Evolutionary conservation across 805 yeast genomes (phyloP), one percentile per base, ranked within the genome.

Genomic region (Teunomyces pallodes): DNA sequence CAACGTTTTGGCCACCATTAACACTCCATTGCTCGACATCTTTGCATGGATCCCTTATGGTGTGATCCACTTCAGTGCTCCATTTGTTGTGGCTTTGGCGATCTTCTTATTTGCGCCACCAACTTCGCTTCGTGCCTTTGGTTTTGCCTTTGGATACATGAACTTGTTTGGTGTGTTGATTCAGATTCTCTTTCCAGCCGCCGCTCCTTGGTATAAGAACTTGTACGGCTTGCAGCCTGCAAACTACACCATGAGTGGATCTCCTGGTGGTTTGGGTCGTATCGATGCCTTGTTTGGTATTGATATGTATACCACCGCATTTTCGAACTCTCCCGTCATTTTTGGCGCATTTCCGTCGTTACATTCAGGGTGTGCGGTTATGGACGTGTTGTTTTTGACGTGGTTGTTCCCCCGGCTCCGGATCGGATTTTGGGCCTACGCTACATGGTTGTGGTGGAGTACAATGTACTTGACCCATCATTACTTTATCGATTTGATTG

Each of bases 381-480:
- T 92, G 89, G 96, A 91, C 63, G 96, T 90, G 1, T 72, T 91
- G 51, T 94, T 94, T 69, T 73, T 94, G 60, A 74, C 84, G 46
- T 89, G 90, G 73, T 72, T 90, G 47, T 91, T 91, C 64, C 98
- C 98, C 9, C 75, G 70, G 36, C 73, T 74, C 42, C 74, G 82
- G 1, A 82, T 86, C 6, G 50, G 87, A 5, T 87, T 90, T 76
- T 76, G 84, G 63, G 67, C 75, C 14, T 94, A 92, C 64, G 94
- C 90, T n/a, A 70, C 82, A 53, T 90, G 96, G 95, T 77, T 94
- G 56, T 92, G 98, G 98, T 94, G 97, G 96, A 81, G 94, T 44
- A 94, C 98, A 12, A 92, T 92, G 99, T 92, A 92, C 67, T 77
- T 92, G 60, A 92, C 97, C 0, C 99, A 92, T 68, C 99, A 92